Conservation (phyloP, 257 asterid genomes). For the Solanum neorickii region DNA sequence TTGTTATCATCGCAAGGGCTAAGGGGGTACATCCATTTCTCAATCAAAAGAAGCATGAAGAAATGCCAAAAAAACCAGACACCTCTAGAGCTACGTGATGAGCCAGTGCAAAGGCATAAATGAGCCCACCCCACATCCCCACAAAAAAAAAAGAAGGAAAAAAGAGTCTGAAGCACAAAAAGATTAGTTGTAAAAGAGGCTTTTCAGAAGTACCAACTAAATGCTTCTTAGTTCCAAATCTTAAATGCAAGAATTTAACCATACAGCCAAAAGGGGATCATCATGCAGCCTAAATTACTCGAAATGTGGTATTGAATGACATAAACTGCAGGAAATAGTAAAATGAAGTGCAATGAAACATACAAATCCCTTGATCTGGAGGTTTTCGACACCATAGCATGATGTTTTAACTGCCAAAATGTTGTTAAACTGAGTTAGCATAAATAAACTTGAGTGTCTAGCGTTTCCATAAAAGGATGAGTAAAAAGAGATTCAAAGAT, state of each 20-base stretch:
- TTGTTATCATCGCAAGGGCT: not conserved
- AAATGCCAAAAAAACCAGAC: not conserved
- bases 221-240: not conserved
- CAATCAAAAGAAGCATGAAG: not conserved
- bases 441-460: not conserved
- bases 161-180: not conserved
- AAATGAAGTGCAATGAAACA: conserved; percentile 15
- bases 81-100: not conserved
- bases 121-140: not conserved
- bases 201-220: not conserved
- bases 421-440: conserved; percentile 11
- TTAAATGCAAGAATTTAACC: not conserved
- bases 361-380: conserved; percentile 65
- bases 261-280: not conserved
- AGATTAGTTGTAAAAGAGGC: not conserved
- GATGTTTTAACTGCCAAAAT: conserved; percentile 61
- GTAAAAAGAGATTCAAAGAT: not conserved
- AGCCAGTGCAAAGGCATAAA: not conserved
- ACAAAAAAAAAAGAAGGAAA: not conserved
- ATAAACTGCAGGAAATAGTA: not conserved
- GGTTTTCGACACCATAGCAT: conserved; percentile 35
- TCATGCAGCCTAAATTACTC: not conserved
- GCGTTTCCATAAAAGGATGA: not conserved
- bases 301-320: not conserved
- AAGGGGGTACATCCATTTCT: not conserved